These are phyloP conservation scores for Beauveria sp. DNA, from an alignment of 2,329 filamentous ascomycete genomes.

Conservation along the genomic window DNA sequence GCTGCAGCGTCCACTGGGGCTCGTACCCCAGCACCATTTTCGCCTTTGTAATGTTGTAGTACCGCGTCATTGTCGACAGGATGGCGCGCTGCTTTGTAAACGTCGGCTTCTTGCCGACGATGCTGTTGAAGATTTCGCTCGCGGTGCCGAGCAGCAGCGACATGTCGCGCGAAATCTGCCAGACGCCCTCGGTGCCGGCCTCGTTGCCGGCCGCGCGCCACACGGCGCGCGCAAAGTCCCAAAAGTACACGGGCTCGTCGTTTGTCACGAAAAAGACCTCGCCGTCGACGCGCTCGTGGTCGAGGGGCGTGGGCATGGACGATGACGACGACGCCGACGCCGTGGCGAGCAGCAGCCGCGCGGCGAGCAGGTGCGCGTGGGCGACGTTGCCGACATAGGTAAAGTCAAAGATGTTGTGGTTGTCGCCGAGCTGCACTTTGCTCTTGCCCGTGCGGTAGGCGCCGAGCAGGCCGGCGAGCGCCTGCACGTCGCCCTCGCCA, in stretches of 20 bases:
- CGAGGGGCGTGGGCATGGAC: conserved; percentile 50
- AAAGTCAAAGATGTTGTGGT: conserved; percentile 56
- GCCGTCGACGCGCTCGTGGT: conserved; percentile 70
- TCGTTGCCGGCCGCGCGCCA: conserved; percentile 57
- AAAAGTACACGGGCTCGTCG: conserved; percentile 80
- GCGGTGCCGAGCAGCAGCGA: conserved; percentile 45
- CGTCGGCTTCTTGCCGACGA: conserved; percentile 45
- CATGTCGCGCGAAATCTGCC: conserved; percentile 44
- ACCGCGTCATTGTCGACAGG: conserved; percentile 68
- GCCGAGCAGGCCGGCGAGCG: conserved; percentile 65
- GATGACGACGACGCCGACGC: conserved; percentile 39
- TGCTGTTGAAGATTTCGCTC: conserved; percentile 43
- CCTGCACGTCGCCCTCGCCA: conserved; percentile 77
- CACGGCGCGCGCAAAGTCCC: conserved; percentile 75
- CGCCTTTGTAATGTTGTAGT: conserved; percentile 72
- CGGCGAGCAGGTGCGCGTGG: conserved; percentile 77
- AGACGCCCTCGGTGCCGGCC: conserved; percentile 45
- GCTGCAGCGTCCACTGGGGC: conserved; percentile 58
- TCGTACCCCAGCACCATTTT: conserved; percentile 61
- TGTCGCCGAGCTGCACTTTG: conserved; percentile 70
- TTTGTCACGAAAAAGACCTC: conserved; percentile 90
- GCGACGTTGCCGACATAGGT: conserved; percentile 57
- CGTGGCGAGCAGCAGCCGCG: conserved; percentile 60
- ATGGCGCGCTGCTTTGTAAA: conserved; percentile 53
- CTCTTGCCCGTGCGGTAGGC: conserved; percentile 63